phyloP scores from a whole-genome alignment of 1,284 basidiomycete genomes.

The Boletus semigastroideus region DNA sequence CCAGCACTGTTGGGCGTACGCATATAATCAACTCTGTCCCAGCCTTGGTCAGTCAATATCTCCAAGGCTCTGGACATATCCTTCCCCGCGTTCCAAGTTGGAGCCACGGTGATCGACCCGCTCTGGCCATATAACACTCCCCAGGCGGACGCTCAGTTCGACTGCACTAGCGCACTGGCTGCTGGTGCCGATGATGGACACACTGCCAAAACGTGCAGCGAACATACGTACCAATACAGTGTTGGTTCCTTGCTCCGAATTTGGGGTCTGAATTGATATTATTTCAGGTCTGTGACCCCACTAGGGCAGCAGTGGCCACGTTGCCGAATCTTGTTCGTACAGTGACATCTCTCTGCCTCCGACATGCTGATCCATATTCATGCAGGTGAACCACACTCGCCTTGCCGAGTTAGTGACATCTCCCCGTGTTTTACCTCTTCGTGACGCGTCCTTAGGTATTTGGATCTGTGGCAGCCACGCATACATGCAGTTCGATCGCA shows the following conservation, averaged over 20 bases:
- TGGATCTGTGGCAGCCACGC: constrained; percentile 53
- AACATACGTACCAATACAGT: constrained; percentile 10
- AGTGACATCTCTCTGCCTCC: neutral
- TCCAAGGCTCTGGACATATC: constrained; percentile 37
- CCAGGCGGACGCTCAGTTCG: constrained; percentile 41
- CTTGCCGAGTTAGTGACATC: constrained; percentile 39
- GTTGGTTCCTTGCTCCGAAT: constrained; percentile 29
- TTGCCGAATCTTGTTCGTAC: constrained; percentile 19
- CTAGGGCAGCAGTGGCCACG: constrained; percentile 44
- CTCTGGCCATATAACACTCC: constrained; percentile 41
- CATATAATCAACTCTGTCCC: neutral
- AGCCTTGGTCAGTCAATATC: constrained; percentile 50
- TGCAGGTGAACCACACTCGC: constrained; percentile 51
- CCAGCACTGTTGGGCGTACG: neutral
- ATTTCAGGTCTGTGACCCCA: constrained; percentile 41
- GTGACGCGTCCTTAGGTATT: constrained; percentile 36
- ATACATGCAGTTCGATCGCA: constrained; percentile 44
- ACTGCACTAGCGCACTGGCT: constrained; percentile 46
- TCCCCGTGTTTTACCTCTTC: neutral
- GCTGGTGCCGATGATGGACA: constrained; percentile 42
- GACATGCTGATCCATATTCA: neutral
- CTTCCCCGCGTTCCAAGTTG: constrained; percentile 44
- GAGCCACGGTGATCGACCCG: constrained; percentile 49
- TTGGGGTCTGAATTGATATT: constrained; percentile 1
- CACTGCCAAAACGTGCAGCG: constrained; percentile 26